Conservation (phyloP, 2,329 filamentous ascomycete species). For the Xylaria sp. region DNA sequence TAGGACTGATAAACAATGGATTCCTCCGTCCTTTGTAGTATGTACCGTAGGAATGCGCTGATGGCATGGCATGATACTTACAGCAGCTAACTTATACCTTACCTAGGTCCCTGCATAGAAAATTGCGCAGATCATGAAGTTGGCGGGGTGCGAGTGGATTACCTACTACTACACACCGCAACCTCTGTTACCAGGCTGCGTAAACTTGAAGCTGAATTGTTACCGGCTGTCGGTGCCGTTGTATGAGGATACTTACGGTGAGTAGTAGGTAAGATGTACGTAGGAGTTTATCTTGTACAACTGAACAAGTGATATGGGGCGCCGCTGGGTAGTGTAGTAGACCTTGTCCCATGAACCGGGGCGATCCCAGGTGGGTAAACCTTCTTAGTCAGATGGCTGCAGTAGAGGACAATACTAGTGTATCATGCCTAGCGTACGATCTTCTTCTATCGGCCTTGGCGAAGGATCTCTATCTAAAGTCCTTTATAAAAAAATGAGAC, state of each 20-base stretch:
- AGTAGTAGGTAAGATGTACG: not conserved
- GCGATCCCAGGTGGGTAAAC: slow-evolving; percentile 28
- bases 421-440: slow-evolving; percentile 14
- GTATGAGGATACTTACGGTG: not conserved
- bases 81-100: slow-evolving; percentile 2
- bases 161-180: slow-evolving; percentile 6
- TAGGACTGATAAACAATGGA: not conserved
- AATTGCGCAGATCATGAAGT: not conserved
- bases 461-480: slow-evolving; percentile 29
- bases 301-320: not conserved
- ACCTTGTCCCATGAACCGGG: slow-evolving; percentile 8
- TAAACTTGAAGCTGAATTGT: not conserved
- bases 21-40: not conserved
- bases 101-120: not conserved
- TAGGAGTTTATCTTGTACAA: not conserved
- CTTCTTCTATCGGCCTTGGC: slow-evolving; percentile 32
- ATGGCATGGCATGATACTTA: slow-evolving; percentile 6
- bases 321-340: not conserved
- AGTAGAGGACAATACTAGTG: slow-evolving; percentile 19
- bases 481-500: slow-evolving; percentile 19
- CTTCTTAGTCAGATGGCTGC: slow-evolving; percentile 33
- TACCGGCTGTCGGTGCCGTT: not conserved
- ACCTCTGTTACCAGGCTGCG: not conserved
- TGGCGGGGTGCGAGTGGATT: slow-evolving; percentile 10
- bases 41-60: not conserved